A percentile compares a stretch with the other conserved stretches of the same genome.
Conservation (phyloP, 495 filamentous ascomycete genomes). For the Collariella sp. region DNA sequence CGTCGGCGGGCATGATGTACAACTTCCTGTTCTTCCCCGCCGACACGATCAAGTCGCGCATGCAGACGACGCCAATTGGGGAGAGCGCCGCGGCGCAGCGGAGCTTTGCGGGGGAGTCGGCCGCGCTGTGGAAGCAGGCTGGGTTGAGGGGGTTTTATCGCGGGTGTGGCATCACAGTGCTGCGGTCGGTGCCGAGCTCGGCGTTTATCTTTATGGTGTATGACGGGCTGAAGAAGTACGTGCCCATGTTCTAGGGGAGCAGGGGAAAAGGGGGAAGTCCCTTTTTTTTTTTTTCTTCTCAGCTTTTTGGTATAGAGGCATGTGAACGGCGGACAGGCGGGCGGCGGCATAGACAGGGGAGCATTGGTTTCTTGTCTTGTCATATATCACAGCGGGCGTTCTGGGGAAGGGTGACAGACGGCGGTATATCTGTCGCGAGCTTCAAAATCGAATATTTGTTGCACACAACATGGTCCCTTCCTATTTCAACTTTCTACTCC, state of each 20-base stretch:
- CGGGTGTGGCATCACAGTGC: slow-evolving; percentile 89
- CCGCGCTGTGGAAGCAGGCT: slow-evolving; percentile 65
- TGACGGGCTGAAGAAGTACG: slow-evolving; percentile 65
- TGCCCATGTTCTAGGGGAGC: slow-evolving; percentile 35
- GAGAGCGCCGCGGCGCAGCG: slow-evolving; percentile 31
- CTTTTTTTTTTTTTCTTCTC: too few relatives aligned
- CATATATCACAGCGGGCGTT: slow-evolving; percentile 7
- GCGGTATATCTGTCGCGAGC: too few relatives aligned
- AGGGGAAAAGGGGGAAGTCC: background rate
- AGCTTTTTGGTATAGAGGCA: too few relatives aligned
- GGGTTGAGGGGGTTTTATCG: slow-evolving; percentile 81
- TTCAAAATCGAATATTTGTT: too few relatives aligned
- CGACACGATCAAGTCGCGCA: slow-evolving; percentile 90
- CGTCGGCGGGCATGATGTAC: slow-evolving; percentile 84
- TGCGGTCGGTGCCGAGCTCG: slow-evolving; percentile 81
- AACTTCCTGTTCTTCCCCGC: slow-evolving; percentile 96
- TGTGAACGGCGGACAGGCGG: too few relatives aligned
- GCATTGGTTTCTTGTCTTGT: slow-evolving; percentile 1
- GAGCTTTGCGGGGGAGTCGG: slow-evolving; percentile 62
- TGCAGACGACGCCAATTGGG: slow-evolving; percentile 79
- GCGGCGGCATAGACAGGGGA: background rate
- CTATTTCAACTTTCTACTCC: background rate
- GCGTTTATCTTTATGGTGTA: slow-evolving; percentile 95
- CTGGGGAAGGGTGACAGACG: too few relatives aligned
- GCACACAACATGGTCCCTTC: too few relatives aligned